Evolutionary conservation across 2,329 filamentous ascomycete genomes (phyloP), one percentile per base, ranked within the genome.

Genomic region (Ophiostoma ulmi): DNA sequence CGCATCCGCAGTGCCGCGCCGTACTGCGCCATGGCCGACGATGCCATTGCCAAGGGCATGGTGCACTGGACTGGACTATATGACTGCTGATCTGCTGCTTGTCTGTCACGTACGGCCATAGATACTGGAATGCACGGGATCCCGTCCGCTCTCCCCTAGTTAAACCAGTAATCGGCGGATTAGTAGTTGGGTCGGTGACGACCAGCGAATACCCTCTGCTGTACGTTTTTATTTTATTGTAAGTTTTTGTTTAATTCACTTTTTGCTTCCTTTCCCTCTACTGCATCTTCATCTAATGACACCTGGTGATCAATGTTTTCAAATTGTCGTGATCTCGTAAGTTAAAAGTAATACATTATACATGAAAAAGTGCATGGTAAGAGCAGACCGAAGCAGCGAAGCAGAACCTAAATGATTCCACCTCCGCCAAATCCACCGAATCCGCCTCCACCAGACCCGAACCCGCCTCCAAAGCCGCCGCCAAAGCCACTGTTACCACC

Each of bases 401-500:
- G 22, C 7, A 58, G 48, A 8, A 36, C 14, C n/a, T 65, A 67
- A 22, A 67, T 67, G 39, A 67, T 67, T 2, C 76, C 76, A 11
- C 69, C 67, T 5, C 64, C 70, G 5, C 70, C 68, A 10, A 69
- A 71, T 6, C 71, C 70, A 20, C 71, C 71, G 36, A 68, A 70
- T 1, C 70, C 70, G 7, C 70, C 70, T 5, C 69, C 69, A 8
- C 70, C 71, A 14, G 36, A 26, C 6, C 41, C 58, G 17, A 68
- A 70, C 0, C 78, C 80, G 26, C 79, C 78, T 2, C 79, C 78
- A 67, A 79, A 78, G 8, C 75, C 74, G 20, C 79, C 78, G 3
- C 79, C 78, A 66, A 79, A 78, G 7, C 82, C 80, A 58, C 52
- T 22, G 48, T 44, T 44, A 1, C 79, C 80, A 1, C 84, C 83